phyloP scores from a whole-genome alignment of 2,329 filamentous ascomycete genomes.

The Chalaropsis thielavioides region DNA sequence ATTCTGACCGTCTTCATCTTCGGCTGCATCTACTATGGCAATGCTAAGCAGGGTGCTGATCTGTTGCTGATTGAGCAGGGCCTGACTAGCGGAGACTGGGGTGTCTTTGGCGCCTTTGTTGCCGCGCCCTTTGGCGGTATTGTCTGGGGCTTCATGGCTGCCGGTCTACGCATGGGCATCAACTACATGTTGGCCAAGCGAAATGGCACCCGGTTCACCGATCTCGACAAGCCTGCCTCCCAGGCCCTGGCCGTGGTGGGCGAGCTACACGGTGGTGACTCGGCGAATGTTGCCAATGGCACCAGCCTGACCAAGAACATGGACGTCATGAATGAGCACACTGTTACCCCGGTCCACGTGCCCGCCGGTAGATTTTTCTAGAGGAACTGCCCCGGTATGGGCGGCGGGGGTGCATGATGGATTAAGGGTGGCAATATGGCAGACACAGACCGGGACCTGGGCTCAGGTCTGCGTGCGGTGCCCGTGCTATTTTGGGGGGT shows the following conservation, averaged over 20 bases:
- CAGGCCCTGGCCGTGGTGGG: neutral
- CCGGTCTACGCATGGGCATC: slow-evolving; percentile 43
- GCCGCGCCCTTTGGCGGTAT: slow-evolving; percentile 63
- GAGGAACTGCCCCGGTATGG: slow-evolving; percentile 2
- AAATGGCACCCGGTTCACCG: slow-evolving; percentile 49
- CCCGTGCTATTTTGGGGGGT: too few relatives aligned
- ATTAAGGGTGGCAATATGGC: neutral
- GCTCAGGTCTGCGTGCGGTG: too few relatives aligned
- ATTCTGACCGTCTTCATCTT: slow-evolving; percentile 71
- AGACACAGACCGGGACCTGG: neutral
- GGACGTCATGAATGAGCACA: slow-evolving; percentile 19
- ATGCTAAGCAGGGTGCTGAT: slow-evolving; percentile 45
- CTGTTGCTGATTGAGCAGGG: slow-evolving; percentile 60
- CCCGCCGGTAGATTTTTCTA: slow-evolving; percentile 41
- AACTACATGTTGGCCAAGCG: slow-evolving; percentile 44
- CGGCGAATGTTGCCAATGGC: neutral
- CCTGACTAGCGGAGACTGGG: slow-evolving; percentile 66
- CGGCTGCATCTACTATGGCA: slow-evolving; percentile 62
- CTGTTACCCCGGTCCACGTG: slow-evolving; percentile 23
- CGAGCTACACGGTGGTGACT: neutral
- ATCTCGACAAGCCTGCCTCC: slow-evolving; percentile 21
- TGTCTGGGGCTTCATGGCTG: slow-evolving; percentile 53
- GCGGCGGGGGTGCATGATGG: neutral
- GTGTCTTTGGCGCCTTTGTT: slow-evolving; percentile 68
- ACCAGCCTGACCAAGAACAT: slow-evolving; percentile 13